Evolutionary conservation across 1,284 basidiomycete species (phyloP), one percentile per base, ranked within the genome.

Genomic region (Vanrija sp.): DNA sequence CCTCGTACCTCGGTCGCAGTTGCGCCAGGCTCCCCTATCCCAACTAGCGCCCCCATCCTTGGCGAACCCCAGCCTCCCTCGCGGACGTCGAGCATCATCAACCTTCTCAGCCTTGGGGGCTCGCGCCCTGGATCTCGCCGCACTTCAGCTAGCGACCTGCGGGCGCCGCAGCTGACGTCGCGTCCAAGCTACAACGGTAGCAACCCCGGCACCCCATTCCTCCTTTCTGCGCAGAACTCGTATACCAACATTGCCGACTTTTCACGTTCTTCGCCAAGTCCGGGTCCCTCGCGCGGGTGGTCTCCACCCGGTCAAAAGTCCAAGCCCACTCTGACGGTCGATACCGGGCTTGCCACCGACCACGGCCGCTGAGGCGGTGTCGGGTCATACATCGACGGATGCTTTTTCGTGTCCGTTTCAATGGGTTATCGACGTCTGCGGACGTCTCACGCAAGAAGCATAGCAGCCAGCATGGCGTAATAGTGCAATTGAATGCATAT

Each of bases 21-120:
- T 23, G 57, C 62, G 0, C 74, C 74, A 16, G 74, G 72, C 7
- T 72, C 69, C 15, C 75, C 75, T 15, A 76, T 77, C 55, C 58
- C 64, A 1, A 52, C 66, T 0, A 60, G 62, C 14, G 73, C 74
- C 1, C 74, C 74, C 0, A 76, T 77, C 55, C 63, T 77, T 16
- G 75, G 75, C 47, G 73, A 76, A 53, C 68, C 73, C 4, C 67
- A 68, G 43, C 49, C 56, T 39, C 73, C 73, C 2, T 67, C 64
- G 21, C 60, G 75, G 23, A 65, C 70, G 9, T 65, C 66, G 8
- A 65, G 63, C 19, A 61, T 75, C 21, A 66, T 73, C 48, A 71
- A 66, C 44, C 65, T 76, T 18, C 55, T 76, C 6, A 67, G 69
- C 12, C 49, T 72, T 3, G 64, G 47, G 8, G 64, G 51, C 42